Evolutionary conservation across 2,329 filamentous ascomycete genomes (phyloP).

Genomic region (Fusarium sp.): DNA sequence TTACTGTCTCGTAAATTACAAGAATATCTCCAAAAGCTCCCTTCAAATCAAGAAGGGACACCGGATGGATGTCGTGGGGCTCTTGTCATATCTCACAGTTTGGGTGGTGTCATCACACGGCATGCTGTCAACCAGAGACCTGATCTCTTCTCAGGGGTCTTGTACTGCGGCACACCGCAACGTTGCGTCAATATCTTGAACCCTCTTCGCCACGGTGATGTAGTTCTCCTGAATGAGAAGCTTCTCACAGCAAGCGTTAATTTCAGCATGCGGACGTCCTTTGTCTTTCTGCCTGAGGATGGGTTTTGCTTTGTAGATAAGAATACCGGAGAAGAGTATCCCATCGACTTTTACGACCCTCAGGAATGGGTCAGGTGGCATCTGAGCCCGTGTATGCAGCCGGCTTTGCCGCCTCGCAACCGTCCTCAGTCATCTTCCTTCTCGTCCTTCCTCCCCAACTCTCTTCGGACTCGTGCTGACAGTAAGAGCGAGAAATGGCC

Average conservation of each 20-base stretch:
- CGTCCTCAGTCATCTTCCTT: constrained; percentile 53
- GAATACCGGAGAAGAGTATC: constrained; percentile 80
- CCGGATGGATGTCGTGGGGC: constrained; percentile 71
- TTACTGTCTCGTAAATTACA: constrained; percentile 77
- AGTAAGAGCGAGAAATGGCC: constrained; percentile 51
- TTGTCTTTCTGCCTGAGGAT: constrained; percentile 84
- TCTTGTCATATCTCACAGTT: constrained; percentile 83
- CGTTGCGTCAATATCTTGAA: constrained; percentile 92
- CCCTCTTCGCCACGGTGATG: constrained; percentile 89
- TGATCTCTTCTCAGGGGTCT: constrained; percentile 83
- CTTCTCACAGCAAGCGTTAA: constrained; percentile 93
- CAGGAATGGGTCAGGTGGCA: constrained; percentile 82
- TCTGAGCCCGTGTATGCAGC: constrained; percentile 79
- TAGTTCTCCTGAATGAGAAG: constrained; percentile 87
- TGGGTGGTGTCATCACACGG: constrained; percentile 87
- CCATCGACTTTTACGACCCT: constrained; percentile 83
- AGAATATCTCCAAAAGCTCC: constrained; percentile 76
- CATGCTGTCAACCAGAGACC: constrained; percentile 88
- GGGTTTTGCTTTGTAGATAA: constrained; percentile 90
- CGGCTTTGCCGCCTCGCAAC: constrained; percentile 68
- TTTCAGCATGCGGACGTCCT: constrained; percentile 89
- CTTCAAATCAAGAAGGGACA: constrained; percentile 72
- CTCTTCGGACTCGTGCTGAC: constrained; percentile 56
- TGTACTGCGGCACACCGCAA: constrained; percentile 87
- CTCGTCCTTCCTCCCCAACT: constrained; percentile 57